Evolutionary conservation across 129 eudicot species (phyloP).

Genomic region (Saposhnikovia divaricata): DNA sequence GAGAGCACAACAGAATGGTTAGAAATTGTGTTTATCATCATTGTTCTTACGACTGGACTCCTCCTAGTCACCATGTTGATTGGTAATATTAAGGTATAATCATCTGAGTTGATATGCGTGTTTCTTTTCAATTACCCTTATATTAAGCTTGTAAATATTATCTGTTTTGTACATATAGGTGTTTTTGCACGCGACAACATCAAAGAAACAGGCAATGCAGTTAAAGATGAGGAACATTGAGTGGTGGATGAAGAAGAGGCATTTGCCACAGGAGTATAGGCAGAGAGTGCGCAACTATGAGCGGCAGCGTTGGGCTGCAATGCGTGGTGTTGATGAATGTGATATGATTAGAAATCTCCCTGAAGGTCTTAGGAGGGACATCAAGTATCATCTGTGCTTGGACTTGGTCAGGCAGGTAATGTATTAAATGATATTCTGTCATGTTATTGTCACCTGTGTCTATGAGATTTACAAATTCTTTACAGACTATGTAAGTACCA

Average conservation of each 20-base stretch:
- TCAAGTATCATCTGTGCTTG: conserved; percentile 90
- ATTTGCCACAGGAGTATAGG: conserved; percentile 50
- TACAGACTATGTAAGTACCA: not conserved
- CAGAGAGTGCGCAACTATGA: conserved; percentile 91
- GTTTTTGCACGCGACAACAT: conserved; percentile 89
- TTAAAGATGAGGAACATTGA: conserved; percentile 87
- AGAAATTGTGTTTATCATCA: conserved; percentile 73
- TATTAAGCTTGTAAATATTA: not conserved
- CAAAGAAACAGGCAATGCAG: conserved; percentile 97
- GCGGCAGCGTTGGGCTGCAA: conserved; percentile 99
- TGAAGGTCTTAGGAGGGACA: conserved; percentile 94
- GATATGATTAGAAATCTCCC: conserved; percentile 96
- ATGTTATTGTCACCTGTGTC: not conserved
- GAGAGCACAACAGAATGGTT: conserved; percentile 95
- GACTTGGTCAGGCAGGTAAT: conserved; percentile 87
- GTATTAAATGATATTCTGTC: not conserved
- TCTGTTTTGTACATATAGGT: conserved; percentile 35
- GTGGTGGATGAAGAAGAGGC: conserved; percentile 98
- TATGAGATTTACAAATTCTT: not conserved
- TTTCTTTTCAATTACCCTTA: not conserved
- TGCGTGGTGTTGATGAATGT: conserved; percentile 99
- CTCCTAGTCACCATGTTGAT: conserved; percentile 96
- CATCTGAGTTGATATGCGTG: not conserved
- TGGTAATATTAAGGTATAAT: conserved; percentile 86
- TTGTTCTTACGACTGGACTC: conserved; percentile 81